Percentiles rank a stretch among this genome's conserved stretches.
Conservation (phyloP, 495 filamentous ascomycete genomes). For the Durotheca rogersii region DNA sequence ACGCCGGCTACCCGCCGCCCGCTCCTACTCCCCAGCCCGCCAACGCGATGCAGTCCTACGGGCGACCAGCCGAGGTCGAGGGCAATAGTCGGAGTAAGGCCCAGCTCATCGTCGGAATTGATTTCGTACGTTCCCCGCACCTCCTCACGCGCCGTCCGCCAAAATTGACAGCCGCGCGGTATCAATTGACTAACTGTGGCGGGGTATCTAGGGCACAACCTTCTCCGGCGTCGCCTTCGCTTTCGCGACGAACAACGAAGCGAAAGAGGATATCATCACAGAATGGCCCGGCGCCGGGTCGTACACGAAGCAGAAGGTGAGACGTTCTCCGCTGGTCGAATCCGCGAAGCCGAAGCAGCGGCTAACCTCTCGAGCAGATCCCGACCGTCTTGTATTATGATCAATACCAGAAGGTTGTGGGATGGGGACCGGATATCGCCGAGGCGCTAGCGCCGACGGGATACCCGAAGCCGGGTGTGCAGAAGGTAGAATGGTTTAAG, state of each 20-base stretch:
- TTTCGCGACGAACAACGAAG: constrained; percentile 73
- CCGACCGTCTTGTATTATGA: constrained; percentile 76
- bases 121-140: constrained; percentile 61
- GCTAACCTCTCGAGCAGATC: constrained; percentile 56
- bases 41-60: constrained; percentile 38
- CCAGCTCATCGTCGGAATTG: constrained; percentile 77
- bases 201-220: constrained; percentile 65
- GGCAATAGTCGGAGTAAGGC: constrained; percentile 78
- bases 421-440: constrained; percentile 75
- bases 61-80: constrained; percentile 70
- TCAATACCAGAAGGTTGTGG: constrained; percentile 74
- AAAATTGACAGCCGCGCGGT: too few species aligned
- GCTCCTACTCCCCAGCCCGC: constrained; percentile 45
- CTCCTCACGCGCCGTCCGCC: constrained; percentile 1
- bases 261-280: constrained; percentile 76
- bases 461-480: constrained; percentile 72
- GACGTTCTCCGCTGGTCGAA: too few species aligned
- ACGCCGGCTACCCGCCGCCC: constrained; percentile 45
- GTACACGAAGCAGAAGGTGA: constrained; percentile 74
- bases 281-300: constrained; percentile 76
- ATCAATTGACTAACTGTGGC: constrained; percentile 36
- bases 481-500: constrained; percentile 81
- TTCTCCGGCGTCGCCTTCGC: constrained; percentile 76
- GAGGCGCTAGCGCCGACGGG: constrained; percentile 72
- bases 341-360: constrained; percentile 8